Evolutionary conservation across 2,329 filamentous ascomycete species (phyloP).

Genomic region (Cryphonectria carpinicola): DNA sequence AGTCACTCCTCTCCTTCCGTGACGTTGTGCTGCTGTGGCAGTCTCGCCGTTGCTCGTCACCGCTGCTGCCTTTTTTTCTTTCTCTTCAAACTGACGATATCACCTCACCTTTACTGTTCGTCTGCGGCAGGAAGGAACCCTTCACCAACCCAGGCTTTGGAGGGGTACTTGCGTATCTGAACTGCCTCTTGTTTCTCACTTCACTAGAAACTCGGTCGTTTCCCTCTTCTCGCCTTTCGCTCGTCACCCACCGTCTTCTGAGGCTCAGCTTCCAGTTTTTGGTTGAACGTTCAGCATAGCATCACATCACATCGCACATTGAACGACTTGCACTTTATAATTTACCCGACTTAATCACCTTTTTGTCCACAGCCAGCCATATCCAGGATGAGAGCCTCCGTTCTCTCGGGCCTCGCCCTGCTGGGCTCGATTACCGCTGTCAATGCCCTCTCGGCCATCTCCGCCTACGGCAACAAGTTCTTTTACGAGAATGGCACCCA

Average conservation of each 20-base stretch:
- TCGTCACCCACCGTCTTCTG: not conserved
- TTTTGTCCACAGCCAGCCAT: not conserved
- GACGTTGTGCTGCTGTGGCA: not conserved
- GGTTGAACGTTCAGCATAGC: not conserved
- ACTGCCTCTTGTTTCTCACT: not conserved
- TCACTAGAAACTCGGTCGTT: not conserved
- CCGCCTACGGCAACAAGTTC: conserved; percentile 76
- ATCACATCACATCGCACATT: not conserved
- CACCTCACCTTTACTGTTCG: not conserved
- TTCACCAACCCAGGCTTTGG: not conserved
- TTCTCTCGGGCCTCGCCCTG: conserved; percentile 39
- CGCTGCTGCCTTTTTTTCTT: not conserved
- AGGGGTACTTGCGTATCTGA: not conserved
- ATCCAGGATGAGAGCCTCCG: conserved; percentile 45
- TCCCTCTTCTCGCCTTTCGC: not conserved
- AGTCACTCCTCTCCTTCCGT: not conserved
- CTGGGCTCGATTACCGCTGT: conserved; percentile 40
- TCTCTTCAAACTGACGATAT: not conserved
- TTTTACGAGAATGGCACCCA: conserved; percentile 72
- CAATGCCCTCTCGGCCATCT: conserved; percentile 52
- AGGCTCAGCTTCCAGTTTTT: not conserved
- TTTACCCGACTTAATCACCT: not conserved
- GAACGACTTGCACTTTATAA: not conserved
- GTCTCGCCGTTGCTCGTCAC: not conserved
- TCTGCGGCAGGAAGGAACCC: not conserved